These are phyloP conservation scores for Ogataea allantospora DNA, from an alignment of 805 yeast species.

Conservation along the genomic window DNA sequence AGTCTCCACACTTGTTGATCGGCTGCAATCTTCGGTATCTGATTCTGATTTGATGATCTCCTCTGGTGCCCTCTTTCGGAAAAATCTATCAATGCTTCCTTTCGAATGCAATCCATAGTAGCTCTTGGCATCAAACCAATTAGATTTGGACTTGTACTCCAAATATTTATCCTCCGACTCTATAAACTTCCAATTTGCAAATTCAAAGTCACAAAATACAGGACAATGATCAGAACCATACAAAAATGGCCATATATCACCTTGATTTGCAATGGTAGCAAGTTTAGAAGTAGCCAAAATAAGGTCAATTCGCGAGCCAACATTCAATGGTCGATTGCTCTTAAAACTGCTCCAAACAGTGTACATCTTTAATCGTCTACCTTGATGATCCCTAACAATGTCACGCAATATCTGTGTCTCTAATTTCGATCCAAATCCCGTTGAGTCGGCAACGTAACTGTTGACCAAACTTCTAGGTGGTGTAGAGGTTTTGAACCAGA, in stretches of 20 bases:
- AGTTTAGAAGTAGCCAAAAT: constrained; percentile 51
- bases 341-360: constrained; percentile 90
- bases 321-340: constrained; percentile 75
- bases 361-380: constrained; percentile 62
- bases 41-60: not conserved
- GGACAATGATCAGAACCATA: constrained; percentile 97
- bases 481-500: constrained; percentile 39
- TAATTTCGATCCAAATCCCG: constrained; percentile 27
- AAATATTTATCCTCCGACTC: constrained; percentile 4
- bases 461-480: constrained; percentile 47
- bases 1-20: not conserved
- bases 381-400: constrained; percentile 54
- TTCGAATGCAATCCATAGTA: constrained; percentile 40
- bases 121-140: constrained; percentile 53
- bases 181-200: constrained; percentile 7
- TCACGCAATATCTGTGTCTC: constrained; percentile 51
- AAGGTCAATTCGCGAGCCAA: constrained; percentile 85
- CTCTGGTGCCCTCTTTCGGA: constrained; percentile 11
- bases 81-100: constrained; percentile 33
- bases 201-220: constrained; percentile 63
- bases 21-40: no score
- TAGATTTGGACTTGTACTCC: constrained; percentile 17
- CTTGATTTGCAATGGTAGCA: constrained; percentile 33
- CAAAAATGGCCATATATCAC: constrained; percentile 65
- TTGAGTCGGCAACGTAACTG: constrained; percentile 34